Conservation (phyloP, 768 basidiomycete genomes). For the Crepidotus variabilis region DNA sequence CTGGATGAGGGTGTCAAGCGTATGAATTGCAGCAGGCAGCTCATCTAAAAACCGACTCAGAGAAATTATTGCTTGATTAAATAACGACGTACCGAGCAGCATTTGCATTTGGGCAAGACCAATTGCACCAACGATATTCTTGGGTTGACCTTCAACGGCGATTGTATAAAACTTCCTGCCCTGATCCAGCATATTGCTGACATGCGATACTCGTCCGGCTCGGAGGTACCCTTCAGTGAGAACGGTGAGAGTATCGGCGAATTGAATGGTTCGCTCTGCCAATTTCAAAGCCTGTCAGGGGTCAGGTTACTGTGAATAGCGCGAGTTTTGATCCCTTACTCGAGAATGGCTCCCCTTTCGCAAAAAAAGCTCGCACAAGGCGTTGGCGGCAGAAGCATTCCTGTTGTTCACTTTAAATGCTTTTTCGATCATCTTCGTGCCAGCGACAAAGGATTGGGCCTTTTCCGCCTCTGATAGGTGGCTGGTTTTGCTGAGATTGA, state of each 20-base stretch:
- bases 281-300: constrained; percentile 74
- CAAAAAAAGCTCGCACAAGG: constrained; percentile 75
- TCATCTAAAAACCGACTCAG: constrained; percentile 51
- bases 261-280: constrained; percentile 91
- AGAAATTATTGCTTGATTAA: not conserved
- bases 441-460: constrained; percentile 52
- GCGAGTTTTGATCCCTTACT: constrained; percentile 32
- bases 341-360: constrained; percentile 62
- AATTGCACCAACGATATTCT: constrained; percentile 74
- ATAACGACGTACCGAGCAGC: constrained; percentile 54
- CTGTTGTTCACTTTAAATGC: constrained; percentile 80
- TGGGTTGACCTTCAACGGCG: constrained; percentile 66
- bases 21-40: constrained; percentile 80
- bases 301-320: too few relatives aligned
- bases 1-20: constrained; percentile 74
- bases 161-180: constrained; percentile 69
- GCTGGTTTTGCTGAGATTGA: constrained; percentile 81
- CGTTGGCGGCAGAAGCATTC: constrained; percentile 81
- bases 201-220: constrained; percentile 78
- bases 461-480: constrained; percentile 62
- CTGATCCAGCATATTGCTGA: constrained; percentile 56
- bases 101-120: constrained; percentile 88
- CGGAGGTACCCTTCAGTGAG: constrained; percentile 85
- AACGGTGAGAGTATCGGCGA: constrained; percentile 82
- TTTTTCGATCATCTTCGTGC: constrained; percentile 67